Conservation (phyloP, 352 stramenopile genomes). For the Sclerospora graminicola region DNA sequence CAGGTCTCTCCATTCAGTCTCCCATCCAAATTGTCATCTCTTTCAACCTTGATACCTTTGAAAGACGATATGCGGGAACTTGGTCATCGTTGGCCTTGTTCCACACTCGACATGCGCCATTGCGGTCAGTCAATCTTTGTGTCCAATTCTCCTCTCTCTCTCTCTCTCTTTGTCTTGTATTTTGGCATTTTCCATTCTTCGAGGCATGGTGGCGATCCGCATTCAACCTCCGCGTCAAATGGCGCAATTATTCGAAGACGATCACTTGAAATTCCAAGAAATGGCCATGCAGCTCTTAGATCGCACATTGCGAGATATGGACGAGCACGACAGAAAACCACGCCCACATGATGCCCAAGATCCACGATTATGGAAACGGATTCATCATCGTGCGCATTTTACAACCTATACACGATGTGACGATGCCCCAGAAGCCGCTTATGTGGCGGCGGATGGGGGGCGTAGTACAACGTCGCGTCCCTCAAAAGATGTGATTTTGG, state of each 20-base stretch:
- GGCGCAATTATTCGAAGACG: conserved; percentile 12
- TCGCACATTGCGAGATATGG: conserved; percentile 24
- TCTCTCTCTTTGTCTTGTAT: no score
- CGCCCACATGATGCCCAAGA: conserved; percentile 17
- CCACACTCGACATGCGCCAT: no score
- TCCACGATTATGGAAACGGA: conserved; percentile 24
- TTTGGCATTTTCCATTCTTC: no score
- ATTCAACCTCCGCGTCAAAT: conserved; percentile 12
- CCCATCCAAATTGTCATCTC: no score
- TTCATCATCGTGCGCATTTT: conserved; percentile 22
- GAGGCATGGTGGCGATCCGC: conserved; percentile 8
- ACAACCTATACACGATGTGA: conserved; percentile 24
- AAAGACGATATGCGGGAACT: no score
- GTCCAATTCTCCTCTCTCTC: no score
- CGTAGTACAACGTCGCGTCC: conserved; percentile 18
- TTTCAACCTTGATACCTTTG: no score
- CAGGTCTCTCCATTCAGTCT: no score
- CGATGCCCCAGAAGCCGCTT: conserved; percentile 16
- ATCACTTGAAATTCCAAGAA: conserved; percentile 28
- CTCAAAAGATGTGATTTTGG: conserved; percentile 29
- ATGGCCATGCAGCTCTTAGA: conserved; percentile 29
- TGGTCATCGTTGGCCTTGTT: no score
- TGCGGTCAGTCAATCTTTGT: no score
- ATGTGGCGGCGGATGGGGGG: conserved; percentile 19
- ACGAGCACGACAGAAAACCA: conserved; percentile 21